These are phyloP conservation scores for Diaporthe destruens DNA, from an alignment of 2,329 filamentous ascomycete genomes.

Conservation along the genomic window DNA sequence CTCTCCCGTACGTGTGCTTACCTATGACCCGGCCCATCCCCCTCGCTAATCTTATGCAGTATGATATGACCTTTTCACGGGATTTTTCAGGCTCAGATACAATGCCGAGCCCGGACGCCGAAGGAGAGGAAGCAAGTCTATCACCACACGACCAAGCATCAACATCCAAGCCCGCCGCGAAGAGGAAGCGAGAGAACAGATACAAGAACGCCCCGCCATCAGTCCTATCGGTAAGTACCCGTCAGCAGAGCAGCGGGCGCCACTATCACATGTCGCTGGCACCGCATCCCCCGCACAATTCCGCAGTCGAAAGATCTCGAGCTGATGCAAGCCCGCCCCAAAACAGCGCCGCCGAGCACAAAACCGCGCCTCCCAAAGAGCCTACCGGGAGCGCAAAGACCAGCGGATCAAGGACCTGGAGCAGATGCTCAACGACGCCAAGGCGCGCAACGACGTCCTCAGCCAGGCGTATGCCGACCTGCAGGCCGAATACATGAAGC, in stretches of 20 bases:
- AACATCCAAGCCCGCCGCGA: constrained; percentile 55
- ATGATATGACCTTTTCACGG: constrained; percentile 49
- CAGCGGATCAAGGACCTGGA: constrained; percentile 75
- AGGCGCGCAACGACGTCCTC: constrained; percentile 67
- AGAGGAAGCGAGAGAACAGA: constrained; percentile 64
- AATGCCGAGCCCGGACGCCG: constrained; percentile 44
- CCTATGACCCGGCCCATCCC: neutral
- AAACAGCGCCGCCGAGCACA: constrained; percentile 68
- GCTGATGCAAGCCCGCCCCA: constrained; percentile 14
- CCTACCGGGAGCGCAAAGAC: constrained; percentile 73
- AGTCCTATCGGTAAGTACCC: constrained; percentile 60
- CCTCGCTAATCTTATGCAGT: constrained; percentile 47
- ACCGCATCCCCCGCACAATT: constrained; percentile 1
- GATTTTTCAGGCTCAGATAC: constrained; percentile 39
- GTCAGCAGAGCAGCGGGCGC: constrained; percentile 14
- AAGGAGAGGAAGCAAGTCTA: constrained; percentile 37
- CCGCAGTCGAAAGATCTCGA: neutral
- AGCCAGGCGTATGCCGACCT: constrained; percentile 66
- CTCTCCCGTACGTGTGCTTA: constrained; percentile 50
- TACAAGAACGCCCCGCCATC: constrained; percentile 66
- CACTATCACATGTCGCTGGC: constrained; percentile 22
- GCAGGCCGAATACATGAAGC: constrained; percentile 58
- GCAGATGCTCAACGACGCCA: constrained; percentile 64
- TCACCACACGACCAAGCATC: constrained; percentile 43
- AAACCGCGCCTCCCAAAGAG: constrained; percentile 71